A percentile compares a stretch with the other conserved stretches of the same genome.
Conservation (phyloP, 257 asterid species). For the Solanum medicagineum region DNA sequence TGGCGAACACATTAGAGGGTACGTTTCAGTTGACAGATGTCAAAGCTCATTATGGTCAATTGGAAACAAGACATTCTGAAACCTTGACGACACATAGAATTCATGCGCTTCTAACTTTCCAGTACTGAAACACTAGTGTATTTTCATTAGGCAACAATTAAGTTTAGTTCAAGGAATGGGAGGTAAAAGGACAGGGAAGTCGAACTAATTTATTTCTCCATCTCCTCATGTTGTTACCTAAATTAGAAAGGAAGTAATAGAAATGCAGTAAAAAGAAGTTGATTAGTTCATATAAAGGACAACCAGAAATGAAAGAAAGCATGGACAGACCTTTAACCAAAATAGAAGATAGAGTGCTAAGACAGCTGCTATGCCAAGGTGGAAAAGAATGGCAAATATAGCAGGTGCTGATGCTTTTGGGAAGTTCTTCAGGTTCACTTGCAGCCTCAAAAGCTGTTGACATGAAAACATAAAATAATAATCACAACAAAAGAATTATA, state of each 20-base stretch:
- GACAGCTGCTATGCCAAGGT: conserved; percentile 80
- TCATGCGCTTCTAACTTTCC: not conserved
- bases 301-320: not conserved
- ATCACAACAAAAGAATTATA: not conserved
- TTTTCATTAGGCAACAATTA: not conserved
- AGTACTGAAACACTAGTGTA: not conserved
- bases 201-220: not conserved
- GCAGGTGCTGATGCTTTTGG: conserved; percentile 60
- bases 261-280: not conserved
- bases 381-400: conserved; percentile 66
- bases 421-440: conserved; percentile 73
- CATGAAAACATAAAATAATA: not conserved
- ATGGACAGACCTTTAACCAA: conserved; percentile 72
- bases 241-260: not conserved
- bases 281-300: not conserved
- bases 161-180: not conserved
- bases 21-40: not conserved
- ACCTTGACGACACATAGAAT: not conserved
- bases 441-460: conserved; percentile 55
- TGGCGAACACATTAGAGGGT: not conserved
- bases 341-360: conserved; percentile 61
- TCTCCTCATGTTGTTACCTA: not conserved
- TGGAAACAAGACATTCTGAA: not conserved
- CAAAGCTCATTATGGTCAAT: not conserved
- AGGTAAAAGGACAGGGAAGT: not conserved